Evolutionary conservation across 495 filamentous ascomycete genomes (phyloP), one percentile per base, ranked within the genome.

Genomic region (Penicillium soppii): DNA sequence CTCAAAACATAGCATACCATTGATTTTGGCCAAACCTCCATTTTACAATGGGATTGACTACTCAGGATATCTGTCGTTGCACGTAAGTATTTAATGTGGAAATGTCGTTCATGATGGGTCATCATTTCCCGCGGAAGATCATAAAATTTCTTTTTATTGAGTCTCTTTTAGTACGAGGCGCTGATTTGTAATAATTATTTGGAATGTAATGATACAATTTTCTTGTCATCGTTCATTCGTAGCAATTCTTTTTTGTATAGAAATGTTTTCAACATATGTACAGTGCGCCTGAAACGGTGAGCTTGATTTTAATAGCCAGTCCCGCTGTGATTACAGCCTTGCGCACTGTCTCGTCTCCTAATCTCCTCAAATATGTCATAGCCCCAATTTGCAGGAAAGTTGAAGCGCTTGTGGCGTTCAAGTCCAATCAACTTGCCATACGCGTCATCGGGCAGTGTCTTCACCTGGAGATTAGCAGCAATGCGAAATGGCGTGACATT

Each of bases 401-500:
- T 73, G 47, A 71, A 76, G 7, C 72, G 49, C 59, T 68, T 68
- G 44, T 70, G 65, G 8, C 58, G 47, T 43, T 71, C 65, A 22
- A 69, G 17, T 0, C 49, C 42, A 5, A 43, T 51, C 7, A 77
- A 58, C 36, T 68, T 63, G 2, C 59, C 64, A 43, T 70, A 69
- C 1, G 62, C 69, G 9, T 72, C 66, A 32, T 70, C 63, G 0
- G 71, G 56, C 7, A 78, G 50, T 3, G 23, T 12, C 20, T 45
- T 33, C 1, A 65, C 61, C 42, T 67, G 43, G 0, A 70, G 52
- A 48, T 80, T 76, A 17, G 69, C 57, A 13, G 56, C 61, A 46
- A 82, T 79, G 4, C 75, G 66, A n/a, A 56, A 55, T 2, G 68
- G 71, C 1, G 75, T 77, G 3, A 72, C 71, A 41, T 70, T 77